Conservation (phyloP, 495 filamentous ascomycete species). For the Xylaria sp. region DNA sequence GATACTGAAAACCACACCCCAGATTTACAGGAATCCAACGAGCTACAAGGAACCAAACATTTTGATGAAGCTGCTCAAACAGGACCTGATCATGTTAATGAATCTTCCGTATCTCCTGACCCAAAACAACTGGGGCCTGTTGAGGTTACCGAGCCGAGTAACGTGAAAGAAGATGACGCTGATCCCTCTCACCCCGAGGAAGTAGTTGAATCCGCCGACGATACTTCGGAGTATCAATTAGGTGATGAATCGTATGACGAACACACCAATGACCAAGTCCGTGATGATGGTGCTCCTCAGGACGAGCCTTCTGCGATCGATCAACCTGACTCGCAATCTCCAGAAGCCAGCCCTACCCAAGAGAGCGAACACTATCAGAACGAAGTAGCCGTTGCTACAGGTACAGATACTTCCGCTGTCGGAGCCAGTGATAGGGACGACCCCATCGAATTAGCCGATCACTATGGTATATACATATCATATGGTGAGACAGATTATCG, state of each 20-base stretch:
- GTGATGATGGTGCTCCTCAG: conserved; percentile 29
- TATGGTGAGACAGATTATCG: conserved; percentile 74
- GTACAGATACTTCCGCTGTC: background rate
- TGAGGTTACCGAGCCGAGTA: background rate
- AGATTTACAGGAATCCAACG: conserved; percentile 12
- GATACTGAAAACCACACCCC: conserved; percentile 3
- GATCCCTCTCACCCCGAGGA: conserved; percentile 13
- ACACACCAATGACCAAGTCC: conserved; percentile 39
- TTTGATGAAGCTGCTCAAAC: background rate
- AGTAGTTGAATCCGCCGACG: conserved; percentile 20
- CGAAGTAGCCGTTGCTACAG: conserved; percentile 2
- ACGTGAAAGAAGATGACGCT: conserved; percentile 14
- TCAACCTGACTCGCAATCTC: conserved; percentile 24
- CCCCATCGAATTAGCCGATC: conserved; percentile 26
- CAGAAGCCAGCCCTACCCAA: background rate
- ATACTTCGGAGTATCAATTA: conserved; percentile 15
- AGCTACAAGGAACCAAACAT: background rate
- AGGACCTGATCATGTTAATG: conserved; percentile 17
- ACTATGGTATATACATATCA: conserved; percentile 50
- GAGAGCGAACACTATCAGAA: conserved; percentile 15
- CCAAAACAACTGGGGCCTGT: conserved; percentile 5
- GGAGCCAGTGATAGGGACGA: conserved; percentile 20
- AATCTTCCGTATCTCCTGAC: conserved; percentile 4
- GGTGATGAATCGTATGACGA: conserved; percentile 22
- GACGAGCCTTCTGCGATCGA: conserved; percentile 25